Evolutionary conservation across 2,329 filamentous ascomycete species (phyloP).

Genomic region (Alternaria postmessia): DNA sequence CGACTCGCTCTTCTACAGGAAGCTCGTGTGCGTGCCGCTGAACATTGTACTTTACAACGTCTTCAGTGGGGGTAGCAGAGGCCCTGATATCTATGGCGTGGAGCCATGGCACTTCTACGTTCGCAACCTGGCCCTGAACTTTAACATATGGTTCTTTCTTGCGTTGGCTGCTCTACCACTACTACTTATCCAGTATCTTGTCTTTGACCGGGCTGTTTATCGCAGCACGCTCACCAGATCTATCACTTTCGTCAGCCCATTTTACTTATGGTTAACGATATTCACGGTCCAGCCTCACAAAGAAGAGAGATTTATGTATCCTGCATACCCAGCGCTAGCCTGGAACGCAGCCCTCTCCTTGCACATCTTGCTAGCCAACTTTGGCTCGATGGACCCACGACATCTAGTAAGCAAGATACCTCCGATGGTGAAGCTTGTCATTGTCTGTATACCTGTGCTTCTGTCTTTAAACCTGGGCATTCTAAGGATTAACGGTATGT

Average conservation of each 20-base stretch:
- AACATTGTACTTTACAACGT: constrained; percentile 98
- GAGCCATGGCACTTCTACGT: constrained; percentile 98
- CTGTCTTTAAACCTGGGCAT: constrained; percentile 71
- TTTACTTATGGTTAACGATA: constrained; percentile 93
- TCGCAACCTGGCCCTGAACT: constrained; percentile 89
- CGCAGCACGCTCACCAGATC: constrained; percentile 77
- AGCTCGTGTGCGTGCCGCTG: constrained; percentile 78
- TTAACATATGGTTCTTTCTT: constrained; percentile 91
- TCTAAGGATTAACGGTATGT: constrained; percentile 70
- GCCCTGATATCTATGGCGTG: constrained; percentile 91
- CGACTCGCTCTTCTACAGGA: constrained; percentile 87
- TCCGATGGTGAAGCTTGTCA: constrained; percentile 72
- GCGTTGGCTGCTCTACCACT: constrained; percentile 78
- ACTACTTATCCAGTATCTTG: constrained; percentile 74
- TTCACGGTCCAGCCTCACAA: constrained; percentile 96
- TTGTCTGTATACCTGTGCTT: constrained; percentile 68
- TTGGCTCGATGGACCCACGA: constrained; percentile 75
- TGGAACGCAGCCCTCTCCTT: constrained; percentile 87
- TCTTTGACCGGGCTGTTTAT: constrained; percentile 68
- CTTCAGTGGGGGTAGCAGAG: constrained; percentile 77
- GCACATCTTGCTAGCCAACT: constrained; percentile 78
- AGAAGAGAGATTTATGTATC: constrained; percentile 99
- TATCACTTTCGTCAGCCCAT: constrained; percentile 79
- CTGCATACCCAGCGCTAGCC: constrained; percentile 87
- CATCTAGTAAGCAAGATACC: constrained; percentile 76